A percentile compares a stretch with the other conserved stretches of the same genome.
Conservation (phyloP, 2,329 filamentous ascomycete genomes). For the Thyridium curvatum region DNA sequence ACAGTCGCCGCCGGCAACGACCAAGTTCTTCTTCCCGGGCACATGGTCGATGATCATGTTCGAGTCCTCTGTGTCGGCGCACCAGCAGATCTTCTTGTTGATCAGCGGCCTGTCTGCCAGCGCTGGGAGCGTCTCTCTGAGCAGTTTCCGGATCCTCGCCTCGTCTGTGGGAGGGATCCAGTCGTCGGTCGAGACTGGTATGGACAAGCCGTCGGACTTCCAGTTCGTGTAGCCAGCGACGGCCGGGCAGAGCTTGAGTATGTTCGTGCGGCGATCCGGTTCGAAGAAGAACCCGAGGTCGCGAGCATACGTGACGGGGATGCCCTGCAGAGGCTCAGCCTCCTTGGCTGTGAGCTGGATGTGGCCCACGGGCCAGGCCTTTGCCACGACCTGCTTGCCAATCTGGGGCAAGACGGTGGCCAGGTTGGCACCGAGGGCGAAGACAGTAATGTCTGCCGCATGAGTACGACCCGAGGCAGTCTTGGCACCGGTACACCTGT, state of each 20-base stretch:
- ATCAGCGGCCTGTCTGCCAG: slow-evolving; percentile 51
- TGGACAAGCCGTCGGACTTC: too few species aligned
- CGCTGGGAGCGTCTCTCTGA: slow-evolving; percentile 44
- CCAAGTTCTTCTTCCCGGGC: slow-evolving; percentile 32
- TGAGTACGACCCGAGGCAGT: slow-evolving; percentile 16
- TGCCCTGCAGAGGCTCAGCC: slow-evolving; percentile 43
- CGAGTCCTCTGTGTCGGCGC: slow-evolving; percentile 53
- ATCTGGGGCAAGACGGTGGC: slow-evolving; percentile 40
- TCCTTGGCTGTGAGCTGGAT: slow-evolving; percentile 50
- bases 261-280: slow-evolving; percentile 49
- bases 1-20: slow-evolving; percentile 51
- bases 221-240: slow-evolving; percentile 50
- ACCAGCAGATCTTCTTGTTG: slow-evolving; percentile 54
- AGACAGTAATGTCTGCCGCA: slow-evolving; percentile 34
- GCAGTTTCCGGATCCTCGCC: slow-evolving; percentile 38
- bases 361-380: slow-evolving; percentile 54
- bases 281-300: slow-evolving; percentile 63
- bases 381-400: slow-evolving; percentile 44
- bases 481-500: slow-evolving; percentile 17
- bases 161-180: slow-evolving; percentile 32
- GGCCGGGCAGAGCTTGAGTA: slow-evolving; percentile 55
- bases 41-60: slow-evolving; percentile 56
- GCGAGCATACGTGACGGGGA: slow-evolving; percentile 54
- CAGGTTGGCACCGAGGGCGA: slow-evolving; percentile 43
- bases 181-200: slow-evolving; percentile 16